Conservation (phyloP, 1,139 yeast species). For the Taphrina communis region DNA sequence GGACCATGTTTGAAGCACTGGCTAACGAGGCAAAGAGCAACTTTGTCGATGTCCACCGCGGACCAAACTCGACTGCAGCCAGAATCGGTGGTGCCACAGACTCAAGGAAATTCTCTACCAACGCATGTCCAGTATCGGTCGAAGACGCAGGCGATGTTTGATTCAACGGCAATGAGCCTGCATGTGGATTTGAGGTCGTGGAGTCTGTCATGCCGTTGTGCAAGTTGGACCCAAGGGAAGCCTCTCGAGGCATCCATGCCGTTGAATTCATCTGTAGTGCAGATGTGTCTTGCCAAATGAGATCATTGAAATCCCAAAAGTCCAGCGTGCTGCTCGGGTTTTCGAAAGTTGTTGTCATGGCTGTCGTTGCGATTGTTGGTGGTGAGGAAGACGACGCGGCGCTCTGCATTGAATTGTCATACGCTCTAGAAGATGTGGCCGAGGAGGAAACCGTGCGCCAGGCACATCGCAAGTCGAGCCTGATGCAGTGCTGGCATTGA, state of each 20-base stretch:
- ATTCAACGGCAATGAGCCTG: background rate
- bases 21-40: slow-evolving; percentile 10
- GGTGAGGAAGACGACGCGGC: no score
- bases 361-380: no score
- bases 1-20: slow-evolving; percentile 6
- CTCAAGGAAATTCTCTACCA: slow-evolving; percentile 1
- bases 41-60: slow-evolving; percentile 4
- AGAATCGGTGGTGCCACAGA: slow-evolving; percentile 5
- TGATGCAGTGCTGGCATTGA: background rate
- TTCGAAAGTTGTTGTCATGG: no score
- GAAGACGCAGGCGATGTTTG: slow-evolving; percentile 10
- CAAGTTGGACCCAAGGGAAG: background rate
- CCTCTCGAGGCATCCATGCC: background rate
- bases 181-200: background rate
- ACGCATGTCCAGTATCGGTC: background rate
- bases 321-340: background rate
- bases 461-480: background rate
- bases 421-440: background rate
- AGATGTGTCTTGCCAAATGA: slow-evolving; percentile 10
- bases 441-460: background rate
- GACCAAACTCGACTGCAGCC: slow-evolving; percentile 13
- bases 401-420: background rate
- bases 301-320: slow-evolving; percentile 15
- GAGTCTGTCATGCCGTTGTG: background rate
- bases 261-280: background rate